A percentile compares a stretch with the other conserved stretches of the same genome.
These are phyloP conservation scores for Tremella yokohamensis DNA, from an alignment of 768 basidiomycete species.

Conservation along the genomic window DNA sequence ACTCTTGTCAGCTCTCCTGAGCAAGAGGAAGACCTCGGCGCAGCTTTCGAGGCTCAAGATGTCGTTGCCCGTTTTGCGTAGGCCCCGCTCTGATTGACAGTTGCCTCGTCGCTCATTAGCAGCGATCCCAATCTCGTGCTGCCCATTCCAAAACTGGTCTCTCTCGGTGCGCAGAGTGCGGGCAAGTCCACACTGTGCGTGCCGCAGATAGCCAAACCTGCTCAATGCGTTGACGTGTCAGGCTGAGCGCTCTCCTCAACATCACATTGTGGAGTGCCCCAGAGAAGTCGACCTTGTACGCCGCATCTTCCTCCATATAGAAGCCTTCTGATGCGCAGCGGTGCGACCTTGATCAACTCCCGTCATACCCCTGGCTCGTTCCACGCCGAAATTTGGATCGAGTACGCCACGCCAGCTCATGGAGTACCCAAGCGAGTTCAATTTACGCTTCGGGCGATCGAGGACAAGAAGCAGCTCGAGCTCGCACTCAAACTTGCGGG, in stretches of 20 bases:
- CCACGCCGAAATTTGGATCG: conserved; percentile 14
- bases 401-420: background rate
- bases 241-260: background rate
- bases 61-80: background rate
- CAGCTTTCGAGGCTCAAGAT: background rate
- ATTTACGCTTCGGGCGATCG: conserved; percentile 11
- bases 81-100: background rate
- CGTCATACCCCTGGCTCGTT: conserved; percentile 8
- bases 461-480: conserved; percentile 2
- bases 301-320: background rate
- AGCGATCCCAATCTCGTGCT: background rate
- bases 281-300: conserved; percentile 17
- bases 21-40: background rate
- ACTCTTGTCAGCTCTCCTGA: background rate
- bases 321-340: conserved; percentile 13
- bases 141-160: conserved; percentile 14
- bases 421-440: background rate
- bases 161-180: conserved; percentile 23
- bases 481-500: conserved; percentile 19
- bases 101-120: conserved; percentile 4
- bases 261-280: conserved; percentile 10
- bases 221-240: background rate
- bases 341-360: conserved; percentile 23
- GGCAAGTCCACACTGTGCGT: conserved; percentile 34
- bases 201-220: background rate